Base-by-base conservation (phyloP, 768 basidiomycete species). In the Thelephora aurantiotincta region DNA sequence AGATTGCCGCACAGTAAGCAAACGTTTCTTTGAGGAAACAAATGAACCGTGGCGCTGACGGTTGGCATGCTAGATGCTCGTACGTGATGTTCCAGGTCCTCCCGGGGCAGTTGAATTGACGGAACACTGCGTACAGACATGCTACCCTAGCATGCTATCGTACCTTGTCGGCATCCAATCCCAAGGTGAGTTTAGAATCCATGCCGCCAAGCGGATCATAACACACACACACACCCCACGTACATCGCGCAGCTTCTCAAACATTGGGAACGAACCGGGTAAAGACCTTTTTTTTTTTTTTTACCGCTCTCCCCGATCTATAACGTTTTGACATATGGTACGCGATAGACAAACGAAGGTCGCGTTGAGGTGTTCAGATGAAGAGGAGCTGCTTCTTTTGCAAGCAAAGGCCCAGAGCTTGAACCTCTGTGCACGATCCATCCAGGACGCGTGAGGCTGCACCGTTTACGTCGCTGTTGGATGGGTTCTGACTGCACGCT, bases 101-200 rank as follows among this genome's bases (percentile, higher is more conserved):
- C 5, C 1, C 6, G n/a, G 11, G 18, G 22, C 12, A 34, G 16
- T 18, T 4, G 38, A 41, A 22, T 41, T 30, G 26, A 41, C 14
- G 16, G 14, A 41, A 7, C 36, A 13, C 22, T 41, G 38, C 22
- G 22, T 16, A 16, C n/a, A 93, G 90, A 22, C 90, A 96, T 59
- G 96, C 96, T 11, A 94, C 96, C 2, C 65, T 99, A 23, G 90
- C 92, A 11, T 97, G 93, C 65, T 97, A 96, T 62, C 89, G 90
- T 64, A 73, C 82, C 0, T 64, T 98, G n/a, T 55, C 69, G 38
- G 78, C 76, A 55, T 70, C 73, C 35, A 96, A 98, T 62, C 82
- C 84, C 2, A 63, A 72, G 54, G 92, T 83, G 56, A 41, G 38
- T 14, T 9, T 22, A 41, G 22, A 16, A 22, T n/a, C n/a, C 38